Evolutionary conservation across 1,284 basidiomycete species (phyloP), one percentile per base, ranked within the genome.

Genomic region (Pseudozyma sp.): DNA sequence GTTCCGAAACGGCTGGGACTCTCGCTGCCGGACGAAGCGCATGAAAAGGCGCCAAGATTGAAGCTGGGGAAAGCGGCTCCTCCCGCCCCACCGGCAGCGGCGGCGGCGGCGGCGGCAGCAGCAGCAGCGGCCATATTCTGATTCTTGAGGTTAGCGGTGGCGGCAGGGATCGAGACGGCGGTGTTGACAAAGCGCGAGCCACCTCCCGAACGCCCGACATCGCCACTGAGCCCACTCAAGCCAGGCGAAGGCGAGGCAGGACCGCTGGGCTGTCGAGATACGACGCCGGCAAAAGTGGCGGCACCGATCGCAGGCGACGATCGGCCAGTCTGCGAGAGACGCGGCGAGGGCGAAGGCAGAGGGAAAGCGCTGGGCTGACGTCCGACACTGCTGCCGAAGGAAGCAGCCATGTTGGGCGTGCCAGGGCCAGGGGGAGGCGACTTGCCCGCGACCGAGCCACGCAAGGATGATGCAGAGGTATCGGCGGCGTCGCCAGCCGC

Each of bases 381-480:
- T 7, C 59, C 57, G 13, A 68, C 64, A 37, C 73, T 69, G 31
- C 58, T 57, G 40, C 61, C 62, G 17, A 75, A 71, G 4, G 69
- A 59, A n/a, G 69, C 46, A 39, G 66, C 62, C 45, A 66, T 71
- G 50, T 62, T 61, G 14, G 76, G 66, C 17, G 71, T 72, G 17
- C 50, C 63, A 7, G 68, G 65, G 2, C n/a, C 53, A 14, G 91
- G 90, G 11, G 60, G 85, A 59, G 68, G 86, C 72, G 88, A 87
- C 61, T 71, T 75, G 59, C 65, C 54, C 30, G 51, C 58, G 43
- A 52, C 50, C 8, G 63, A 59, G 37, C 53, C 54, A 31, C 67
- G 72, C 43, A 63, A 30, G 13, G 64, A 65, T 4, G 51, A 57
- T 29, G 56, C 54, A 58, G 62, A 43, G 33, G 45, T 47, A 16